A percentile compares a stretch with the other conserved stretches of the same genome.
Conservation (phyloP, 2,329 filamentous ascomycete genomes). For the Cylindrodendrum hubeiense region DNA sequence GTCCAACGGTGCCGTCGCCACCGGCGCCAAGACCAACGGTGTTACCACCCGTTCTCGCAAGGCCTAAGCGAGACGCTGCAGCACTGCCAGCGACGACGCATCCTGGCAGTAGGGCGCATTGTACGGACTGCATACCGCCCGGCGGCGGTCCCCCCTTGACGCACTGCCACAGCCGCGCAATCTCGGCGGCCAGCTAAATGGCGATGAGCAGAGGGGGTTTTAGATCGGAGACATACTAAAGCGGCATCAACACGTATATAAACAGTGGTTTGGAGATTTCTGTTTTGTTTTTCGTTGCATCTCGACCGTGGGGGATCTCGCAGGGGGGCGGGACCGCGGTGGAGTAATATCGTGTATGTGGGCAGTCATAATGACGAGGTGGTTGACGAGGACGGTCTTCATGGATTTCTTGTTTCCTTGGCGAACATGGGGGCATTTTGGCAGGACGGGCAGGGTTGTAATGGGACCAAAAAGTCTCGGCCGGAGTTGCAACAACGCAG, state of each 20-base stretch:
- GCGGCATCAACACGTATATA: slow-evolving; percentile 42
- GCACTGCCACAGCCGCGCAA: slow-evolving; percentile 24
- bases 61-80: slow-evolving; percentile 56
- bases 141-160: slow-evolving; percentile 6
- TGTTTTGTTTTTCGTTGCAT: slow-evolving; percentile 32
- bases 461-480: slow-evolving; percentile 44
- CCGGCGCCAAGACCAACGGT: slow-evolving; percentile 69
- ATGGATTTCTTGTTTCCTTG: slow-evolving; percentile 45
- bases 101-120: slow-evolving; percentile 1
- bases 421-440: slow-evolving; percentile 46
- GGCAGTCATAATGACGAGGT: slow-evolving; percentile 47
- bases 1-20: slow-evolving; percentile 65
- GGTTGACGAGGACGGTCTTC: slow-evolving; percentile 44
- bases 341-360: slow-evolving; percentile 44
- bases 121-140: slow-evolving; percentile 4
- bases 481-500: slow-evolving; percentile 34
- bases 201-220: slow-evolving; percentile 32
- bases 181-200: slow-evolving; percentile 22
- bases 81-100: background rate
- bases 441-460: slow-evolving; percentile 45
- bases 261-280: slow-evolving; percentile 41
- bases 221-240: slow-evolving; percentile 32
- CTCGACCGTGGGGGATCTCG: slow-evolving; percentile 34
- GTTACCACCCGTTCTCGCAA: slow-evolving; percentile 76
- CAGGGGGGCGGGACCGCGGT: slow-evolving; percentile 23